Conservation (phyloP, 371 early-diverging fungal genomes). For the Mycotypha africana region DNA sequence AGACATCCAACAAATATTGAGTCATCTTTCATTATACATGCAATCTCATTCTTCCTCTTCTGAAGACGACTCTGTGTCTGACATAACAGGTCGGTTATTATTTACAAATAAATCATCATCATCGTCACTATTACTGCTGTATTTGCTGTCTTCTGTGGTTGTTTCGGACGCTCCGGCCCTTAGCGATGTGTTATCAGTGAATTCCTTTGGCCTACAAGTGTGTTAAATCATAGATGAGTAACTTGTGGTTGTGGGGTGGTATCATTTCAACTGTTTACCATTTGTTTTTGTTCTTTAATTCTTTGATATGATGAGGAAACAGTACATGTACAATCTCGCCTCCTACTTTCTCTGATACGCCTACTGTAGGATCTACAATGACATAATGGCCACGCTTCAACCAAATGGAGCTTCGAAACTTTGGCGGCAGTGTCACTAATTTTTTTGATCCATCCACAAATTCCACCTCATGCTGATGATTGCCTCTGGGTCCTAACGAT, state of each 20-base stretch:
- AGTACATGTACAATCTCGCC: constrained; percentile 78
- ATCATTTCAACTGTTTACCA: constrained; percentile 46
- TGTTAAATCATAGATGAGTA: no score
- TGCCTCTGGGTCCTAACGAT: constrained; percentile 66
- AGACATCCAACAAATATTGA: no score
- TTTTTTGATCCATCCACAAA: constrained; percentile 46
- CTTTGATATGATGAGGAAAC: constrained; percentile 72
- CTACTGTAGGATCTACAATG: constrained; percentile 57
- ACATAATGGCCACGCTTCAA: constrained; percentile 80
- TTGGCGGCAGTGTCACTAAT: constrained; percentile 70
- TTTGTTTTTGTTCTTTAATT: constrained; percentile 54
- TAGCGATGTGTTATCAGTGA: constrained; percentile 18
- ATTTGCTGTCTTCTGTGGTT: constrained; percentile 11
- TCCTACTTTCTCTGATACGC: constrained; percentile 61
- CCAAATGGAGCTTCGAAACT: constrained; percentile 80
- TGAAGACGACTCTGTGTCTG: constrained; percentile 27
- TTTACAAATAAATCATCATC: constrained; percentile 69
- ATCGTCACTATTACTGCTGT: constrained; percentile 39
- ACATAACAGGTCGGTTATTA: constrained; percentile 52
- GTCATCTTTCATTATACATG: no score
- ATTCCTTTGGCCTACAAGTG: constrained; percentile 34
- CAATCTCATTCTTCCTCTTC: constrained; percentile 28
- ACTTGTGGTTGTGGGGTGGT: no score
- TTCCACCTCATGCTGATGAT: constrained; percentile 70
- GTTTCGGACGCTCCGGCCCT: no score